phyloP scores from a whole-genome alignment of 768 basidiomycete genomes.

The Suillus bovinus region DNA sequence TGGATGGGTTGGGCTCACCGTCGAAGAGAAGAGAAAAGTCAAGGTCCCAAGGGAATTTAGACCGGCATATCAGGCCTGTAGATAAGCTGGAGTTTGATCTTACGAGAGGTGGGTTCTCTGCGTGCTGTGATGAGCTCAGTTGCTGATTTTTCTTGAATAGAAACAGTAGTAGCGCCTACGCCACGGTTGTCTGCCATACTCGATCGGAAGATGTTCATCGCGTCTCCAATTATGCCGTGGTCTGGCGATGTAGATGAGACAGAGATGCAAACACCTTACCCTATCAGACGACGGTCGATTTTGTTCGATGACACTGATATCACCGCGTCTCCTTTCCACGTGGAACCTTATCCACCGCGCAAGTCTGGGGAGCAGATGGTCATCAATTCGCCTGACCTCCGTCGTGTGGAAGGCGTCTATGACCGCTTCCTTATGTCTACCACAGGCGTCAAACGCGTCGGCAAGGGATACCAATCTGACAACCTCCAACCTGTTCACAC shows the following conservation, averaged over 20 bases:
- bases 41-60: slow-evolving; percentile 63
- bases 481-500: slow-evolving; percentile 46
- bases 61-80: slow-evolving; percentile 67
- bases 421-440: slow-evolving; percentile 85
- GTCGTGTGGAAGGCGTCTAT: slow-evolving; percentile 71
- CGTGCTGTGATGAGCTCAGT: neutral
- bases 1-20: slow-evolving; percentile 46
- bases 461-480: slow-evolving; percentile 81
- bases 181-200: slow-evolving; percentile 65
- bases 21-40: slow-evolving; percentile 68
- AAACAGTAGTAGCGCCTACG: slow-evolving; percentile 42
- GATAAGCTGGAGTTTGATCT: slow-evolving; percentile 65
- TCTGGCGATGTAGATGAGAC: slow-evolving; percentile 39
- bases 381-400: slow-evolving; percentile 57
- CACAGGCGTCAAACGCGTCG: slow-evolving; percentile 75
- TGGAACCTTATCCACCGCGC: slow-evolving; percentile 64
- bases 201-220: slow-evolving; percentile 69
- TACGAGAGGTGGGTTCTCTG: slow-evolving; percentile 50
- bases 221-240: slow-evolving; percentile 41
- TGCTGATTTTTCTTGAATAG: slow-evolving; percentile 11
- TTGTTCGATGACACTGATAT: slow-evolving; percentile 47
- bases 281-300: slow-evolving; percentile 14
- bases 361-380: slow-evolving; percentile 37
- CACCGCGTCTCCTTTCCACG: slow-evolving; percentile 59
- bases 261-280: slow-evolving; percentile 18